phyloP scores from a whole-genome alignment of 1,284 basidiomycete species.

The Tremellales sp. region DNA sequence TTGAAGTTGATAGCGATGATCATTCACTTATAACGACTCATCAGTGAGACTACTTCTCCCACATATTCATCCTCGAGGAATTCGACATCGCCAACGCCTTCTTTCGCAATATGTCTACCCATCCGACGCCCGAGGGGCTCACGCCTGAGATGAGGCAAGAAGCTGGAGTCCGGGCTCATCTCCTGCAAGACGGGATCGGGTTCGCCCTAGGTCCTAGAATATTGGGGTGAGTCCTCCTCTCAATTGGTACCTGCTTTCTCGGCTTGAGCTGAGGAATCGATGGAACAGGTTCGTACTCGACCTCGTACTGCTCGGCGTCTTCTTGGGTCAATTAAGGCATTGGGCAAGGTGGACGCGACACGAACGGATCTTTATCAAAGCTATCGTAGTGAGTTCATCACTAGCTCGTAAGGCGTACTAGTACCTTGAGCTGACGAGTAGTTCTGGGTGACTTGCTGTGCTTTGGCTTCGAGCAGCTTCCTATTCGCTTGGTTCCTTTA shows the following conservation, averaged over 20 bases:
- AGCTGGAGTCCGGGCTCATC: background rate
- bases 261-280: background rate
- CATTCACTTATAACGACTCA: too few relatives aligned
- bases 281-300: background rate
- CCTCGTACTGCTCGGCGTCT: background rate
- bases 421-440: background rate
- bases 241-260: background rate
- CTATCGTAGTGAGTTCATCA: background rate
- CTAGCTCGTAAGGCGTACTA: background rate
- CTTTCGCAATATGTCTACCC: too few relatives aligned
- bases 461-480: background rate
- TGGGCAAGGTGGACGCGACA: background rate
- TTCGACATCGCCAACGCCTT: too few relatives aligned
- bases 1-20: too few relatives aligned
- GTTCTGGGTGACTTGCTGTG: background rate
- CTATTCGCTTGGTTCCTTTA: background rate
- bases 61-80: too few relatives aligned
- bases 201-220: background rate
- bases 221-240: conserved; percentile 1
- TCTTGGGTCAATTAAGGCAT: background rate
- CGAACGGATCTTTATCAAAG: background rate
- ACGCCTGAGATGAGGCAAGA: too few relatives aligned
- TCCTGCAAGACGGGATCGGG: background rate
- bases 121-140: too few relatives aligned
- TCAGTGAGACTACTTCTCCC: too few relatives aligned